Percentiles rank a stretch among this genome's conserved stretches.
Conservation (phyloP, 169 alveolate species). For the Theileria orientalis region DNA sequence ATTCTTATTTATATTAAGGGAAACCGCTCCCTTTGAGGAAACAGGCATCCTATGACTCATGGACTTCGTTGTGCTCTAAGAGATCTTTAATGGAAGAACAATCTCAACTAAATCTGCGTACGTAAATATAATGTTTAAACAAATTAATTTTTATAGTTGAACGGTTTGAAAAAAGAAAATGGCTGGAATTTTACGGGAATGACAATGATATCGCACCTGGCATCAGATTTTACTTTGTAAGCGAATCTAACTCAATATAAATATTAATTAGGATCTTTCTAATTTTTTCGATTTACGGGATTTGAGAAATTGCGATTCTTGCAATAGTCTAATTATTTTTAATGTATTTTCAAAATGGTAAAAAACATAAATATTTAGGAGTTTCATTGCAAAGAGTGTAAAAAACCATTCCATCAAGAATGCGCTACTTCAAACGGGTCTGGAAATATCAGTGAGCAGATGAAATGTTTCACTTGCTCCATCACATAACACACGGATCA, state of each 20-base stretch:
- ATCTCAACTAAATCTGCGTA: slow-evolving; percentile 27
- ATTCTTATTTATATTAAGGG: neutral
- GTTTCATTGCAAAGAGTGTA: slow-evolving; percentile 5
- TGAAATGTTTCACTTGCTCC: slow-evolving; percentile 1
- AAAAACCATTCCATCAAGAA: slow-evolving; percentile 2
- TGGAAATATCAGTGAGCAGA: neutral
- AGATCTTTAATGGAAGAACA: neutral
- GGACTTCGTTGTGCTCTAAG: slow-evolving; percentile 36
- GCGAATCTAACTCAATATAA: neutral
- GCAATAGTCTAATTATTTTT: slow-evolving; percentile 18
- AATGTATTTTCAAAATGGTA: slow-evolving; percentile 6
- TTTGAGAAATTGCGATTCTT: slow-evolving; percentile 21
- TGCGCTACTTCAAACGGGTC: neutral
- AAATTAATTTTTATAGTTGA: slow-evolving; percentile 11
- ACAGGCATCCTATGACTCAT: slow-evolving; percentile 1
- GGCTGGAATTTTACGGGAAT: slow-evolving; percentile 21
- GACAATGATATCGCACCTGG: slow-evolving; percentile 25
- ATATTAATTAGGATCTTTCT: slow-evolving; percentile 13
- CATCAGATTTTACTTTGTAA: slow-evolving; percentile 42
- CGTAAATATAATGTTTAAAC: neutral
- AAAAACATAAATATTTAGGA: neutral
- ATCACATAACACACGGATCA: neutral
- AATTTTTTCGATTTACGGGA: slow-evolving; percentile 10
- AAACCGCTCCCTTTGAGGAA: slow-evolving; percentile 9
- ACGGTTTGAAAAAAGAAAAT: slow-evolving; percentile 21